Base-by-base conservation (phyloP, 169 alveolate genomes). In the Haemoproteus tartakovskyi region DNA sequence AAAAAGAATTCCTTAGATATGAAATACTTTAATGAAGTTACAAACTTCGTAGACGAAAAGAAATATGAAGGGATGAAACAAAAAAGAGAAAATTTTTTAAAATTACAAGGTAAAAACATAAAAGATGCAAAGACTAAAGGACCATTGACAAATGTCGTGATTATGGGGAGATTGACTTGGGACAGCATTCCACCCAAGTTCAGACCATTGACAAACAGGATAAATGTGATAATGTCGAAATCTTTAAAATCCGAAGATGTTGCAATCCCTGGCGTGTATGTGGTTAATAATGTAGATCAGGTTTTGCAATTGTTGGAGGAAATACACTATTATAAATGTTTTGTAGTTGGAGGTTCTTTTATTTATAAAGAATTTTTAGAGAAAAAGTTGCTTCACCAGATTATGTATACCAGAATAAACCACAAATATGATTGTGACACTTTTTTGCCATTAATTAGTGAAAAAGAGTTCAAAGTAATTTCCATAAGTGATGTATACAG, bases 161-260 rank as follows among this genome's bases (percentile, higher is more conserved):
- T 96, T 22, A 94, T 96, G 98, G 99, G 99, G 0, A 91, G 98
- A 62, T 94, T 89, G 47, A 96, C 98, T 21, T 97, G 98, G 96
- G 97, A 93, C 37, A 89, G 96, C 33, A 74, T 95, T 19, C 98
- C 98, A 0, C 80, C 74, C 45, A 62, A 67, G 24, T 54, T 30
- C 24, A 87, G 90, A 16, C 98, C 99, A 0, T 87, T 97, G 6
- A 67, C 81, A 14, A 88, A 92, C 48, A 78, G 99, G 26, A 79
- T 90, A 38, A 95, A 95, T 87, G 91, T 94, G 14, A 92, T 93
- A 6, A 27, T 96, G n/a, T 89, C 95, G 16, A 61, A 87, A 43
- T 78, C 87, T 4, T 86, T 95, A 80, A 87, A 85, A 37, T 60
- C 61, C 14, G 62, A 52, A 40, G 63, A 61, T 30, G 78, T 86